Base-by-base conservation (phyloP, 2,329 filamentous ascomycete genomes). In the Calonectria leucothoes region DNA sequence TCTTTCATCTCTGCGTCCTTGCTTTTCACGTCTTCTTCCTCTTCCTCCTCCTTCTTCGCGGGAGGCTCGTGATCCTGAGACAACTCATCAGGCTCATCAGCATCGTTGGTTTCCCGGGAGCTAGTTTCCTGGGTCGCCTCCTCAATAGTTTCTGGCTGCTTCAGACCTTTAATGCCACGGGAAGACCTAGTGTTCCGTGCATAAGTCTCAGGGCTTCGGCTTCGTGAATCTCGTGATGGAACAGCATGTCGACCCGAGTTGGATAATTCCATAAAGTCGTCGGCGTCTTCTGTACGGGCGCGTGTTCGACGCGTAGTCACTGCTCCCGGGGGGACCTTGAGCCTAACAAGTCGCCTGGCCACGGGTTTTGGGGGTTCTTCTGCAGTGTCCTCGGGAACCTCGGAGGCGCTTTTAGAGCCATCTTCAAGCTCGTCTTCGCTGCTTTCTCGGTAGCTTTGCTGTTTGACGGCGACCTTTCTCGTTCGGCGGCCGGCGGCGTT, bases 211-310 rank as follows among this genome's bases (percentile, higher is more conserved):
- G 91, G 91, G 73, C 89, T 92, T 77, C 85, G 87, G 76, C 90
- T 92, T 69, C 85, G 86, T 33, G 89, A 90, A 51, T 88, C 87
- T 23, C 84, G 84, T 48, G 89, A 86, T 2, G 85, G 81, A 49
- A 86, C 86, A 25, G 87, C 88, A 75, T 93, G 91, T 70, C 86
- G 88, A n/a, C 91, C 91, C 10, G 91, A 93, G 77, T 87, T 89
- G 7, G 91, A 89, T 17, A 93, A 84, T 78, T 92, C 90, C 6
- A 92, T 81, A 8, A 92, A 86, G 6, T 88, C 85, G 52, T 91
- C 89, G 0, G 86, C 85, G 59, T 91, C 90, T 55, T 88, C 90
- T 4, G 90, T 91, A 69, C 84, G 87, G 20, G 88, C 89, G 37
- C 90, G 85, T 14, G 90, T 80, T 77, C 89, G 85, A 39, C 90